A percentile compares a stretch with the other conserved stretches of the same genome.
phyloP scores from a whole-genome alignment of 805 yeast species.

The Tetrapisispora namnaoensis region DNA sequence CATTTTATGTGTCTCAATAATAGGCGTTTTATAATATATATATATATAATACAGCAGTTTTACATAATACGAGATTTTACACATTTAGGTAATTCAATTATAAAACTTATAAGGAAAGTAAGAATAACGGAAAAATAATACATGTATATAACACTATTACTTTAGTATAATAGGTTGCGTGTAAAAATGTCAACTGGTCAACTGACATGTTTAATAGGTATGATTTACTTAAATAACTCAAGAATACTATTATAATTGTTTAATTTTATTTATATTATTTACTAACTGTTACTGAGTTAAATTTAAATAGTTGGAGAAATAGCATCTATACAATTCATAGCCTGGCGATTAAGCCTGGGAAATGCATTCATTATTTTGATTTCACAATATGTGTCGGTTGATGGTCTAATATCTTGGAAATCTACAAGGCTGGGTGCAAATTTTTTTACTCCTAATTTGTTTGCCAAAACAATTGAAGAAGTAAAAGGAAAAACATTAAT shows the following conservation, averaged over 20 bases:
- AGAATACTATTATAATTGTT: not conserved
- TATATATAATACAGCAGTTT: not conserved
- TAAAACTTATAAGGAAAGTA: no score
- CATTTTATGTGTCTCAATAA: not conserved
- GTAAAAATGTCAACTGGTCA: conserved; percentile 1
- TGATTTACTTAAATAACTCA: not conserved
- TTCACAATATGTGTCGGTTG: conserved; percentile 24
- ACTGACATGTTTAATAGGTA: conserved; percentile 5
- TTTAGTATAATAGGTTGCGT: not conserved
- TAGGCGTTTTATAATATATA: no score
- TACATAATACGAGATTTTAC: no score
- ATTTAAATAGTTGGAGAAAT: conserved; percentile 23
- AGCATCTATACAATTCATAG: conserved; percentile 25
- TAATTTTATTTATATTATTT: not conserved
- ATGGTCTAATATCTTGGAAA: conserved; percentile 29
- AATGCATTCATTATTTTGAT: conserved; percentile 23
- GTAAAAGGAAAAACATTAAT: conserved; percentile 8
- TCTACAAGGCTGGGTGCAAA: conserved; percentile 26
- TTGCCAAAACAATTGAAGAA: conserved; percentile 18
- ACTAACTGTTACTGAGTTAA: not conserved
- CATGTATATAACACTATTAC: not conserved
- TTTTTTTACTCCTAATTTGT: conserved; percentile 27
- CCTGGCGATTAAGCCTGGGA: conserved; percentile 28
- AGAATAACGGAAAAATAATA: no score
- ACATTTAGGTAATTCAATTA: no score